Base-by-base conservation (phyloP, 192 early-diverging fungal species). In the Cetraspora pellucida region DNA sequence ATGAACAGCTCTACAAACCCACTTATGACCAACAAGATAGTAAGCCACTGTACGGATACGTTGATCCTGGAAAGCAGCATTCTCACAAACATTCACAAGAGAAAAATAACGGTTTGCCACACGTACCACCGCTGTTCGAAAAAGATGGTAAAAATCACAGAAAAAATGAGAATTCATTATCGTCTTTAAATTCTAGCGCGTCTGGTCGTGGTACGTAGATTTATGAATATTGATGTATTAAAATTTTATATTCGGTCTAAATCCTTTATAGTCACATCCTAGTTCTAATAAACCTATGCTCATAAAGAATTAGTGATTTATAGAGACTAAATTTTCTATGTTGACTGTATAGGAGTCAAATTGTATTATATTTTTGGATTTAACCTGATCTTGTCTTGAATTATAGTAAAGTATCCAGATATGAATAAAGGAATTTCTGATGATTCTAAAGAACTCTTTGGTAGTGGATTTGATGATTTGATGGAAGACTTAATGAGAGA, bases 401-500 rank as follows among this genome's bases (percentile, higher is more conserved):
- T 37, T 43, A 64, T 8, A 65, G 63, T 9, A n/a, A 65, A 19
- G 13, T 37, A 68, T 23, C 16, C 37, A 9, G 16, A 23, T 23
- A 43, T 31, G 11, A 68, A 21, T 49, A 28, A 43, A 46, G 47
- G 16, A 11, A 10, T 30, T 65, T 31, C 63, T 23, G 11, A 8
- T 69, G 67, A 25, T 27, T 46, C 75, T 47, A 60, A 63, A n/a
- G 81, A 79, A 37, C 27, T 57, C 16, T 79, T 69, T 76, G 77
- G 69, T 0, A 76, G 76, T 6, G 78, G 79, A 7, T 77, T 84
- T 58, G 83, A 84, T 58, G 77, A 75, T 10, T 66, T 84, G 66
- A 82, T 84, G 80, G 79, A 84, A 44, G 75, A 84, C 67, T 72
- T 84, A 52, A 78, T 84, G 43, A 77, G 76, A 76, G 83, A 84